phyloP scores from a whole-genome alignment of 345 rosid species.

The Lepidium africanum region DNA sequence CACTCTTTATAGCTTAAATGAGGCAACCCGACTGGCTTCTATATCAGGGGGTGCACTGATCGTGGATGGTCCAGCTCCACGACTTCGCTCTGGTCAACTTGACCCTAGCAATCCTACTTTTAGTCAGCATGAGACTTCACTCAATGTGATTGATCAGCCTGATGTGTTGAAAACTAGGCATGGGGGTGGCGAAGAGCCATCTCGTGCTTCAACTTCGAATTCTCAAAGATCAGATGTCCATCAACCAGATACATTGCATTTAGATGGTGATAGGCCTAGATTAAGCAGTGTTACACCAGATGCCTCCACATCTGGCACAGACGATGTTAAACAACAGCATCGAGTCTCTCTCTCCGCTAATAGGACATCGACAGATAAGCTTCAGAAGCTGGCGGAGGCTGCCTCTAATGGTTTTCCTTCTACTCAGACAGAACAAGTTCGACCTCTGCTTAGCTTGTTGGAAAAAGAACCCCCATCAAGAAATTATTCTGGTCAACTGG shows the following conservation, averaged over 20 bases:
- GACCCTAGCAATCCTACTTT: constrained; percentile 59
- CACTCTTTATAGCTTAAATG: constrained; percentile 93
- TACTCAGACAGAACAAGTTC: constrained; percentile 74
- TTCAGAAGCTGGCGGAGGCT: constrained; percentile 57
- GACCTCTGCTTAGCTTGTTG: constrained; percentile 94
- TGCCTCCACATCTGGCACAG: constrained; percentile 33
- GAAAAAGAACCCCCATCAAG: constrained; percentile 96
- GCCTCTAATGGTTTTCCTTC: constrained; percentile 53
- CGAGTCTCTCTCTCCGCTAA: constrained; percentile 38
- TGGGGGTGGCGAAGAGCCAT: constrained; percentile 61
- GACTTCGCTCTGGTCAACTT: constrained; percentile 70
- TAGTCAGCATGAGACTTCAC: constrained; percentile 46
- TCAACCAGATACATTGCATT: constrained; percentile 44
- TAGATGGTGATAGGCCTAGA: constrained; percentile 60
- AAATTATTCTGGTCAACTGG: constrained; percentile 84
- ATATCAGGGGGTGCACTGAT: constrained; percentile 52
- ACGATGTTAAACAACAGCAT: constrained; percentile 53
- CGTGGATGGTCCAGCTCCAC: constrained; percentile 53
- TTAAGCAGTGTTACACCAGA: constrained; percentile 51
- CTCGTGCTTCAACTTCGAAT: constrained; percentile 64
- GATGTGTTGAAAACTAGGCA: constrained; percentile 54
- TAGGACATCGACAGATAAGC: constrained; percentile 69
- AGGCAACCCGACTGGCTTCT: constrained; percentile 82
- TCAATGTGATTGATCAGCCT: constrained; percentile 49
- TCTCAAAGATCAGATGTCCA: constrained; percentile 61